Evolutionary conservation across 352 stramenopile species (phyloP).

Genomic region (Aphanomyces invadans): DNA sequence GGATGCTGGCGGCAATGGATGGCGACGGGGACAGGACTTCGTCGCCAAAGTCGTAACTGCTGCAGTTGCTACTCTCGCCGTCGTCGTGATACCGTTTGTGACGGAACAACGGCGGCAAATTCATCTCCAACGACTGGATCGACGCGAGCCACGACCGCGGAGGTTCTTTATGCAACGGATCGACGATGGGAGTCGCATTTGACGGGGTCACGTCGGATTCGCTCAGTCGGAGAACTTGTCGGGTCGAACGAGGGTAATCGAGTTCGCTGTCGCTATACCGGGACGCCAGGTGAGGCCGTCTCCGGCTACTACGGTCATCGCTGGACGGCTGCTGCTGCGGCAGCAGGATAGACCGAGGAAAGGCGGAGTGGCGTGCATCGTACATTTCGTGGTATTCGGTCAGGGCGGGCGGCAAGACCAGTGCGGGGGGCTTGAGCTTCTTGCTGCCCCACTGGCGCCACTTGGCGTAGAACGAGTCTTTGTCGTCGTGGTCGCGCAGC

Average conservation of each 20-base stretch:
- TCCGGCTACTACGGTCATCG: not conserved
- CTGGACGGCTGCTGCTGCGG: not conserved
- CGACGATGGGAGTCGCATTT: not conserved
- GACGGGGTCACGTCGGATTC: not conserved
- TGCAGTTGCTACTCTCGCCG: constrained; percentile 12
- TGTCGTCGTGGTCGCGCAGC: constrained; percentile 14
- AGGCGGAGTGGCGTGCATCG: not conserved
- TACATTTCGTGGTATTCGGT: constrained; percentile 1
- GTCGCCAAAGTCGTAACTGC: constrained; percentile 18
- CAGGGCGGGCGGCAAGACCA: not conserved
- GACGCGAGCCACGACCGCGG: constrained; percentile 14
- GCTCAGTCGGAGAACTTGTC: not conserved
- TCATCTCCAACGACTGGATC: not conserved
- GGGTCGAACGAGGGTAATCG: not conserved
- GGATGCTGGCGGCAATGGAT: constrained; percentile 6
- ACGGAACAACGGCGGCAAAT: not conserved
- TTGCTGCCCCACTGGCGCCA: constrained; percentile 24
- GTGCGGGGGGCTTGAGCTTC: constrained; percentile 3
- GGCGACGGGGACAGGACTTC: constrained; percentile 15
- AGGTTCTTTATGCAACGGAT: not conserved
- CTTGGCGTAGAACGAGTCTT: constrained; percentile 23
- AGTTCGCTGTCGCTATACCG: constrained; percentile 11
- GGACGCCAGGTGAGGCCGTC: not conserved
- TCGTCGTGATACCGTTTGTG: not conserved
- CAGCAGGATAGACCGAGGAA: not conserved